phyloP scores from a whole-genome alignment of 108 stramenopile genomes.

The Nannochloropsis gaditana region DNA sequence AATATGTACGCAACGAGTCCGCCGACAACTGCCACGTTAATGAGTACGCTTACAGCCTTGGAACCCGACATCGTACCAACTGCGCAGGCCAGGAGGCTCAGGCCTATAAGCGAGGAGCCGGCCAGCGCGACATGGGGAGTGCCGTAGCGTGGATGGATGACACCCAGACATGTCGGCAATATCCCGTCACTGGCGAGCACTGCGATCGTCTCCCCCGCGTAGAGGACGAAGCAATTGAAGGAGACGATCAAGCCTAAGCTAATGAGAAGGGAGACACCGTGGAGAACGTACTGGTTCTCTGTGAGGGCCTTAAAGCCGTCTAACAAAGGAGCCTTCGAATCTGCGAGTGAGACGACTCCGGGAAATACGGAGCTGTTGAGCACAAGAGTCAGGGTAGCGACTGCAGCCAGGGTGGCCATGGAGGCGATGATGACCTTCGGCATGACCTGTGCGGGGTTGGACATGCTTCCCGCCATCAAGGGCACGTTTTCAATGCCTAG shows the following conservation, averaged over 20 bases:
- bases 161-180: background rate
- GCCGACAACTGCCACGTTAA: background rate
- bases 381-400: background rate
- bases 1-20: constrained; percentile 6
- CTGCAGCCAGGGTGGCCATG: background rate
- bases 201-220: constrained; percentile 3
- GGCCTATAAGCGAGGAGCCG: background rate
- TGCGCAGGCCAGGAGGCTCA: background rate
- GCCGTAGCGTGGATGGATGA: background rate
- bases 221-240: background rate
- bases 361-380: background rate
- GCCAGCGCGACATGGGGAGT: background rate
- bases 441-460: background rate
- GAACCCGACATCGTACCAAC: background rate
- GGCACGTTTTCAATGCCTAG: constrained; percentile 17
- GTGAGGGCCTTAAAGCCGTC: constrained; percentile 3
- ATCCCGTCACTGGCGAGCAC: background rate
- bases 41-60: background rate
- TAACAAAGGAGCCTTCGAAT: background rate
- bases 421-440: constrained; percentile 1
- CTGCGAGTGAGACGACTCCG: background rate
- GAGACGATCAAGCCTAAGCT: background rate
- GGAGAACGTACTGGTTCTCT: background rate
- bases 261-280: background rate
- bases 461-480: background rate